phyloP scores from a whole-genome alignment of 352 stramenopile genomes.

The Phytophthora sp. region DNA sequence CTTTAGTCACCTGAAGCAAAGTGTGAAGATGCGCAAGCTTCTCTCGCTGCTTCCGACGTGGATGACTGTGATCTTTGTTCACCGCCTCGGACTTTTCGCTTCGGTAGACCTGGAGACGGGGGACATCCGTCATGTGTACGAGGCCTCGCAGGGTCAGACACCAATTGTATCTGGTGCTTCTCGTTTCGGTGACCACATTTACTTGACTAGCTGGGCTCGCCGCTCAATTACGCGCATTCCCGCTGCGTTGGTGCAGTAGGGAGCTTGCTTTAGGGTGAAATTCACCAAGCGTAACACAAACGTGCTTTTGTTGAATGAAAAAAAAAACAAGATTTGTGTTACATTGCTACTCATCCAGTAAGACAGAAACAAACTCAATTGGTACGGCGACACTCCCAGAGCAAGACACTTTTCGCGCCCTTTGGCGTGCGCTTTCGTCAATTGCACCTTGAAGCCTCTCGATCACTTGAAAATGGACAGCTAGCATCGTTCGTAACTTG shows the following conservation, averaged over 20 bases:
- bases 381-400: neutral
- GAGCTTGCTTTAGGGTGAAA: too few relatives aligned
- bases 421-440: slow-evolving; percentile 8
- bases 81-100: slow-evolving; percentile 47
- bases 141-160: slow-evolving; percentile 46
- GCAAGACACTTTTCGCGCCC: slow-evolving; percentile 9
- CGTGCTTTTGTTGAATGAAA: too few relatives aligned
- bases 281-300: neutral
- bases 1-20: slow-evolving; percentile 38
- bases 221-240: slow-evolving; percentile 54
- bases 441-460: slow-evolving; percentile 14
- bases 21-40: slow-evolving; percentile 62
- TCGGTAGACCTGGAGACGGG: slow-evolving; percentile 52
- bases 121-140: slow-evolving; percentile 50
- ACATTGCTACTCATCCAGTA: neutral
- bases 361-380: slow-evolving; percentile 10
- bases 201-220: slow-evolving; percentile 57
- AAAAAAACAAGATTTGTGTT: too few relatives aligned
- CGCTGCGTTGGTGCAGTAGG: slow-evolving; percentile 36
- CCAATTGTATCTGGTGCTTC: slow-evolving; percentile 46
- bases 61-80: slow-evolving; percentile 38
- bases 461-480: slow-evolving; percentile 1
- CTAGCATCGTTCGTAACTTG: slow-evolving; percentile 16
- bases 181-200: slow-evolving; percentile 57
- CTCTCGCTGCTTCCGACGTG: slow-evolving; percentile 50